Conservation (phyloP, 805 yeast genomes). For the Saccharomycopsis selenospora region DNA sequence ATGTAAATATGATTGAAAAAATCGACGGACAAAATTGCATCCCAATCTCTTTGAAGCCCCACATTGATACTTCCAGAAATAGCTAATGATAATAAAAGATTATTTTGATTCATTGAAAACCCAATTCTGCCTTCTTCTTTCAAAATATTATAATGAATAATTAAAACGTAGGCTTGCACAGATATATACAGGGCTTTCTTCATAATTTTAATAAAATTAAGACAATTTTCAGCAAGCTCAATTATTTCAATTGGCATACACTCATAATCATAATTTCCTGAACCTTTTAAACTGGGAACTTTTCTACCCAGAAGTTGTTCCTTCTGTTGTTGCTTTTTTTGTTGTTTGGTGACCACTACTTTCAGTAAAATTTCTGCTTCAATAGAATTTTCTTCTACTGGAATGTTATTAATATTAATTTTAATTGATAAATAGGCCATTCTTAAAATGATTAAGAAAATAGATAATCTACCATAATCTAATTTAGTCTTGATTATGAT, state of each 20-base stretch:
- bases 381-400: not conserved
- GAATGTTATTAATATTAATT: constrained; percentile 10
- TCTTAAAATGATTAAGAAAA: constrained; percentile 10
- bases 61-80: constrained; percentile 6
- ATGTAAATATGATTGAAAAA: constrained; percentile 1
- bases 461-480: constrained; percentile 11
- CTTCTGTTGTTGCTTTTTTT: not conserved
- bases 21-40: not conserved
- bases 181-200: constrained; percentile 7
- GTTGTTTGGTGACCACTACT: not conserved
- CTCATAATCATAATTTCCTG: not conserved
- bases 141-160: constrained; percentile 9
- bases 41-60: constrained; percentile 15
- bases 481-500: constrained; percentile 8
- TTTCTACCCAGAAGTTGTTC: too few relatives aligned
- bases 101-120: constrained; percentile 13
- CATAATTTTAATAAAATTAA: constrained; percentile 7
- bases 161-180: constrained; percentile 8
- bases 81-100: constrained; percentile 1
- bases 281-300: too few relatives aligned
- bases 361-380: not conserved
- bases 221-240: constrained; percentile 13
- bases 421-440: constrained; percentile 15
- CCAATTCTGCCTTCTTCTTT: constrained; percentile 16
- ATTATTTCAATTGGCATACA: constrained; percentile 3